A percentile compares a stretch with the other conserved stretches of the same genome.
phyloP scores from a whole-genome alignment of 2,329 filamentous ascomycete species.

The Beauveria sp. region DNA sequence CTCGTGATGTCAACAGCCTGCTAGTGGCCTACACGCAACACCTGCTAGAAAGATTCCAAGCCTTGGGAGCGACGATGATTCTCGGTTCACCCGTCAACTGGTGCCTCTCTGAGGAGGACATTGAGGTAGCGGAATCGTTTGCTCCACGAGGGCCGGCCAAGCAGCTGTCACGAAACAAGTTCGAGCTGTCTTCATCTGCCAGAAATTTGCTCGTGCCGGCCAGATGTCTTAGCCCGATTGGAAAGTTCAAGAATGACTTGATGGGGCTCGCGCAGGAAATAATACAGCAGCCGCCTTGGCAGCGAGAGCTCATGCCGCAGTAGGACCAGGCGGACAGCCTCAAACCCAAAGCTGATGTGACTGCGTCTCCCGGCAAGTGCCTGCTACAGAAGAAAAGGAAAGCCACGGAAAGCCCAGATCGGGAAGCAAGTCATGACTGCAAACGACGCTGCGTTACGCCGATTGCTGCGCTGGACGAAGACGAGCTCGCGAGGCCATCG shows the following conservation, averaged over 20 bases:
- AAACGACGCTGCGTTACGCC: background rate
- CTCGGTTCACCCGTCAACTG: background rate
- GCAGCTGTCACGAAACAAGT: slow-evolving; percentile 5
- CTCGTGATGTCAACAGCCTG: background rate
- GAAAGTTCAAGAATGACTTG: slow-evolving; percentile 3
- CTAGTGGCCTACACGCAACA: slow-evolving; percentile 9
- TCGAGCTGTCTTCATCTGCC: background rate
- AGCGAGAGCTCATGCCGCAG: background rate
- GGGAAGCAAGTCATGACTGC: background rate
- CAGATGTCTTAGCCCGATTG: background rate
- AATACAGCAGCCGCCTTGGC: background rate
- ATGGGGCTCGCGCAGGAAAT: slow-evolving; percentile 7
- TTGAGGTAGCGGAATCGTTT: background rate
- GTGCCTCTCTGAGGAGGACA: background rate
- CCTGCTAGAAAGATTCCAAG: slow-evolving; percentile 7
- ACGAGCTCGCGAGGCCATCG: background rate
- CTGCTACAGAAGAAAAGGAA: background rate
- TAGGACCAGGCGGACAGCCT: slow-evolving; percentile 1
- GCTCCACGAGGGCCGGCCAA: slow-evolving; percentile 1
- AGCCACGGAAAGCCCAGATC: background rate
- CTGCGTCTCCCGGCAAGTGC: background rate
- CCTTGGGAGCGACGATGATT: background rate
- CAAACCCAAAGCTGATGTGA: background rate
- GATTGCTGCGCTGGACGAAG: background rate
- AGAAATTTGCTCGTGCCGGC: background rate